These are phyloP conservation scores for Cytospora chrysosperma DNA, from an alignment of 2,329 filamentous ascomycete species.

Conservation along the genomic window DNA sequence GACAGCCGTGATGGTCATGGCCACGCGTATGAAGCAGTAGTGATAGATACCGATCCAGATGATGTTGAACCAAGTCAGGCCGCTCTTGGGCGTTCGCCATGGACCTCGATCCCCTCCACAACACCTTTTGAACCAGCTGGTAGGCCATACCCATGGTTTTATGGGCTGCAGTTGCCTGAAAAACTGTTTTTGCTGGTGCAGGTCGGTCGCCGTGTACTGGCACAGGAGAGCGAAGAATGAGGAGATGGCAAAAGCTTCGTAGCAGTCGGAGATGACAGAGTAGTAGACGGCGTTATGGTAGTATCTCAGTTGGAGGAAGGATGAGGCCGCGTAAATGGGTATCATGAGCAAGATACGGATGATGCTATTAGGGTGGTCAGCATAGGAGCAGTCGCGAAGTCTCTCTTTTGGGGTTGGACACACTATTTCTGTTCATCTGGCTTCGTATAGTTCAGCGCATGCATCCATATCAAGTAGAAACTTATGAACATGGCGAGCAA, in stretches of 20 bases:
- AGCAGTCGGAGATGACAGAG: slow-evolving; percentile 77
- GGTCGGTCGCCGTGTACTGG: slow-evolving; percentile 72
- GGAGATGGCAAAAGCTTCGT: slow-evolving; percentile 85
- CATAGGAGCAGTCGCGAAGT: neutral
- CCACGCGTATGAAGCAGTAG: slow-evolving; percentile 77
- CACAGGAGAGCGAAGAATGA: slow-evolving; percentile 84
- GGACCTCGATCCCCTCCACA: slow-evolving; percentile 67
- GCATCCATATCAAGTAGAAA: slow-evolving; percentile 57
- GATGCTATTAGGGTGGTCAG: slow-evolving; percentile 52
- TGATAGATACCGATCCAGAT: slow-evolving; percentile 82
- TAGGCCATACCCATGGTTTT: slow-evolving; percentile 72
- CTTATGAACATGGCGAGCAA: slow-evolving; percentile 53
- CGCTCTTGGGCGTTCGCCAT: slow-evolving; percentile 74
- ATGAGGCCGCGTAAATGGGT: slow-evolving; percentile 73
- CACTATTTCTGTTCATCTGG: slow-evolving; percentile 60
- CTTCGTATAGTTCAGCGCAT: slow-evolving; percentile 60
- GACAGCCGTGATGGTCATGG: slow-evolving; percentile 77
- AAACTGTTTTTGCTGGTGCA: slow-evolving; percentile 80
- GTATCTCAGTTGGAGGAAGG: slow-evolving; percentile 70
- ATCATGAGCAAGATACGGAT: slow-evolving; percentile 89
- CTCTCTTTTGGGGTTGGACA: slow-evolving; percentile 25
- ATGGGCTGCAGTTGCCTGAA: slow-evolving; percentile 67
- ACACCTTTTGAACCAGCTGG: slow-evolving; percentile 69
- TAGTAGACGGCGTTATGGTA: slow-evolving; percentile 81
- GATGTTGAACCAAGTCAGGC: slow-evolving; percentile 88